Base-by-base conservation (phyloP, 192 early-diverging fungal genomes). In the Lunasporangiospora selenospora region DNA sequence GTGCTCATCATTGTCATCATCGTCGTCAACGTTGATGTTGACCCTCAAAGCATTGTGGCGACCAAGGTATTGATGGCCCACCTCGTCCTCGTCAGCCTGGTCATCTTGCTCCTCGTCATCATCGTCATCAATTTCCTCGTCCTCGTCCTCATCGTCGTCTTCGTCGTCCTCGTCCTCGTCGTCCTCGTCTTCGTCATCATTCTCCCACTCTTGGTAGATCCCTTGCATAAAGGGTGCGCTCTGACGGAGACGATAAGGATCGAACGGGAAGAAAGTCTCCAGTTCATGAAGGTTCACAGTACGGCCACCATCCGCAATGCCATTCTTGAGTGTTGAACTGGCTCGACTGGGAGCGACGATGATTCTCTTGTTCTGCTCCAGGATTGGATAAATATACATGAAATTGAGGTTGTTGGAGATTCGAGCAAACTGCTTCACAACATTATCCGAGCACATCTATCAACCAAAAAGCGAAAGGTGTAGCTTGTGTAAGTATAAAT, bases 181-280 rank as follows among this genome's bases (percentile, higher is more conserved):
- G 1, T 86, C 87, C 6, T 80, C 81, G 5, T 81, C 84, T 16
- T 83, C 76, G 19, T 71, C 66, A 11, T 82, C 81, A 9, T 81
- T 79, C 42, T 84, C 77, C 96, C 96, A 98, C 58, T 90, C 89
- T 40, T 85, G 80, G 78, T 96, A 98, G 15, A 91, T 80, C 19
- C 46, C 51, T 24, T 90, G 81, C 39, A 97, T 84, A 43, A 83
- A 93, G 4, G 65, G 51, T n/a, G 82, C 79, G 39, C 89, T 92
- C 49, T 81, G 77, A 39, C 88, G 86, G 3, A 98, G 81, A 13
- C 85, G 77, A 58, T 92, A 90, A 7, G 96, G 96, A 65, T 98
- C 96, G 50, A 96, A 98, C 38, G 96, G 96, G 76, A 98, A 98
- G 62, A 97, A 96, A 1, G 90, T 70, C 39, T 65, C 66, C 16